Base-by-base conservation (phyloP, 192 early-diverging fungal genomes). In the Neocallimastix lanati region DNA sequence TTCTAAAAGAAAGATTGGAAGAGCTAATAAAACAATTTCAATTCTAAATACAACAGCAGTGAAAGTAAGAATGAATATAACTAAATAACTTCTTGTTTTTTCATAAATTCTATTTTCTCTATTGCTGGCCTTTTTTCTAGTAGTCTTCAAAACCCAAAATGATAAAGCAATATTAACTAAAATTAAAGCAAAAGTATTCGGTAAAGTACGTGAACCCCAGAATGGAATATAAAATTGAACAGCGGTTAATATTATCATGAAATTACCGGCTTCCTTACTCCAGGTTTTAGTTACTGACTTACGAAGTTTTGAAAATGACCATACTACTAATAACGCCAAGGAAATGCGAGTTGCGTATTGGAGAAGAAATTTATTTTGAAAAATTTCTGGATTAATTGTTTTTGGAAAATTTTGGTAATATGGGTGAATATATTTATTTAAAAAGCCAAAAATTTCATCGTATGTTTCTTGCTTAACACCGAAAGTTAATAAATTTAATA, bases 141-240 rank as follows among this genome's bases (percentile, higher is more conserved):
- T 50, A 50, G 40, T 50, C 21, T 50, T 50, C 7, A 50, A 50
- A 21, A 50, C 13, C 84, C 88, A 91, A 76, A 58, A n/a, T 2
- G 84, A 85, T 33, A 89, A 80, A 13, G 86, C 90, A 1, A 82
- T 18, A 29, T 87, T 88, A 80, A 90, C 87, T 16, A 93, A 84
- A 29, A 91, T 87, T 40, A 96, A 86, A 0, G 93, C 95, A 82
- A 96, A 89, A 13, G 91, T 93, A 82, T 98, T 99, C 7, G 94
- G 93, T 58, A 99, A 85, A 36, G 94, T 90, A 77, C 96, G 89
- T 12, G 90, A 92, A 28, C 90, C 91, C 93, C 96, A 98, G 83
- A 95, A 99, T 35, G 91, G 85, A 78, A 91, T 85, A 82, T 99
- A 96, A 84, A 99, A 97, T 82, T 98, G 96, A 78, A 84, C 88